Base-by-base conservation (phyloP, 2,329 filamentous ascomycete genomes). In the Fusarium tuaranense region DNA sequence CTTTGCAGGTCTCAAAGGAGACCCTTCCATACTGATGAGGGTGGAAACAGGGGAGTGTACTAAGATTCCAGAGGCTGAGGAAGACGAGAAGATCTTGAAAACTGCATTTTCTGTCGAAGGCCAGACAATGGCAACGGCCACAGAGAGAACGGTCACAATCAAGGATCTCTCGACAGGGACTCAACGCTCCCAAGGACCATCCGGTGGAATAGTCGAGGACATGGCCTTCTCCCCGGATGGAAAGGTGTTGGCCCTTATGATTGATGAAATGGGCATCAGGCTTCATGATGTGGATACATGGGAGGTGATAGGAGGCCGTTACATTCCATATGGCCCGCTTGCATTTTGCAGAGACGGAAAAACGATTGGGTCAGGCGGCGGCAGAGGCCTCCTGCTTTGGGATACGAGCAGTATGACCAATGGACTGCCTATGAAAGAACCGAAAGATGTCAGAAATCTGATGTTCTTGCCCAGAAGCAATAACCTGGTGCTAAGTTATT, bases 71-170 rank as follows among this genome's bases (percentile, higher is more conserved):
- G 41, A 44, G 7, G 20, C 51, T 5, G 7, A 12, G n/a, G 18
- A 57, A 16, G 18, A 5, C 18, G 6, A 16, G 2, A 0, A 1
- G 3, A 32, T 5, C 13, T 14, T 8, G 9, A 14, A 0, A 34
- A 20, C 32, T 7, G n/a, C 16, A 32, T 57, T 57, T 36, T 57
- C 51, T 32, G 13, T 9, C 6, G n/a, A 57, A 22, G 30, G 51
- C 51, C 18, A 14, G 12, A 57, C 30, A 14, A 4, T 57, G 10
- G 27, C 27, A 57, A 32, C 32, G 18, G 51, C 38, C 7, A 18
- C 16, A 38, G 7, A 2, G 36, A 8, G n/a, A 36, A 8, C n/a
- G 12, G 30, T 32, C 25, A 57, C 10, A 8, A 20, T 32, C 16
- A 32, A 20, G n/a, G 51, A 36, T 20, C 13, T 36, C 18, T 14